Evolutionary conservation across 2,329 filamentous ascomycete genomes (phyloP).

Genomic region (Davidsoniella australis): DNA sequence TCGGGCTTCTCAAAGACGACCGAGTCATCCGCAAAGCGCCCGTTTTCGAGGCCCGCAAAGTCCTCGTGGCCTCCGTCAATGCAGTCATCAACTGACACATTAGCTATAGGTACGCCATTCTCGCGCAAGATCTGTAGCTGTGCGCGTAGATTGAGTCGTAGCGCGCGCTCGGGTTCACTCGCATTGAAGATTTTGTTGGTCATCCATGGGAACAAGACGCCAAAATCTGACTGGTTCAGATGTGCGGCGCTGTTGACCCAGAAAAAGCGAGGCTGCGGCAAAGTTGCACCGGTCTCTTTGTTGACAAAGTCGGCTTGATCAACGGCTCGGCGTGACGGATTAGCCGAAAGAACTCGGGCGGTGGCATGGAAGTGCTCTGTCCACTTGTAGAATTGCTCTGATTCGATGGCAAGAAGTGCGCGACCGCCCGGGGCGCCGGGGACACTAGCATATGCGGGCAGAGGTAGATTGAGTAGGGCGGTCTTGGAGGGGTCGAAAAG

Average conservation of each 20-base stretch:
- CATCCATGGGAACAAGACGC: constrained; percentile 60
- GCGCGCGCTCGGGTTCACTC: constrained; percentile 38
- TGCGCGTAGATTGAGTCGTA: constrained; percentile 42
- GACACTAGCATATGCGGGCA: constrained; percentile 47
- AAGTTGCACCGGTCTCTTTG: constrained; percentile 14
- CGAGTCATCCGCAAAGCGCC: constrained; percentile 23
- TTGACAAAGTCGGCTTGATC: constrained; percentile 22
- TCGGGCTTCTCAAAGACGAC: constrained; percentile 30
- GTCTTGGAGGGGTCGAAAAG: constrained; percentile 44
- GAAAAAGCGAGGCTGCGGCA: constrained; percentile 49
- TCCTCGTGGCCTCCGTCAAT: constrained; percentile 25
- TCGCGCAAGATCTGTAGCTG: constrained; percentile 37
- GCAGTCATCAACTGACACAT: constrained; percentile 31
- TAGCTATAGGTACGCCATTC: constrained; percentile 30
- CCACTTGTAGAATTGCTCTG: constrained; percentile 68
- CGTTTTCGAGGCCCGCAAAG: constrained; percentile 14
- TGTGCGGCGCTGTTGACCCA: constrained; percentile 61
- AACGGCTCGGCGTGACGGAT: constrained; percentile 29
- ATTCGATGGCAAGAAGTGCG: constrained; percentile 53
- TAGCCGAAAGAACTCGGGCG: constrained; percentile 45
- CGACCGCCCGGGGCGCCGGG: constrained; percentile 34
- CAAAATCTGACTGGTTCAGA: constrained; percentile 70
- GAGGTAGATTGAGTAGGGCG: constrained; percentile 52
- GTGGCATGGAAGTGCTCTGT: constrained; percentile 51
- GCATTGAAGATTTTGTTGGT: constrained; percentile 40